Base-by-base conservation (phyloP, 2,329 filamentous ascomycete genomes). In the Penicillium sp. region DNA sequence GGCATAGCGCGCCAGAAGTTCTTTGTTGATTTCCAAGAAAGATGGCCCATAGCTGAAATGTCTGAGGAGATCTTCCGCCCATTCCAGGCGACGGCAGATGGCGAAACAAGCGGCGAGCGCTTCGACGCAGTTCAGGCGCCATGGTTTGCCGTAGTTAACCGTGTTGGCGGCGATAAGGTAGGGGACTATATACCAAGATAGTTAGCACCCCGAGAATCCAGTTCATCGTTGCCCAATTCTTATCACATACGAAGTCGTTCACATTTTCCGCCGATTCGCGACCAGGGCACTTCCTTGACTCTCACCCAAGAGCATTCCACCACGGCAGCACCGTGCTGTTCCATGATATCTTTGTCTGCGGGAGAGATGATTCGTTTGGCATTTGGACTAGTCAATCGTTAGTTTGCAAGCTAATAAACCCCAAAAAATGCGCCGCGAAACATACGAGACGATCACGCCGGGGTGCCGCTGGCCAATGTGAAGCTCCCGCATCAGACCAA, bases 241-340 rank as follows among this genome's bases (percentile, higher is more conserved):
- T 40, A 33, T 15, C 48, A 69, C 77, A 53, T 75, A 81, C 79
- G 80, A 62, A 97, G 76, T 54, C 94, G 82, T 80, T 96, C 92
- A 75, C 93, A 96, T 75, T 93, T 94, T 25, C 94, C 94, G 29
- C 94, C 94, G 58, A 99, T 96, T 65, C 89, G 89, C 58, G 81
- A 83, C 86, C 93, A 99, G 52, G 93, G 93, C 6, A 99, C 87
- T 75, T 99, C 94, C 48, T 89, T 83, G 8, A 95, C 91, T 59
- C 94, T 84, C 4, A 95, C 95, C 94, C 94, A 99, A 25, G 91
- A 96, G 71, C 93, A 96, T 78, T 99, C 94, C 19, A 99, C 94
- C 3, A 99, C 94, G 3, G 94, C 94, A 21, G 93, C 93, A 62
- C 94, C 94, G 71, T 90, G 90, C 74, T 92, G 88, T 68, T 95